Evolutionary conservation across 164 flowering plant genomes (phyloP).

Genomic region (Cinnamomum micranthum): DNA sequence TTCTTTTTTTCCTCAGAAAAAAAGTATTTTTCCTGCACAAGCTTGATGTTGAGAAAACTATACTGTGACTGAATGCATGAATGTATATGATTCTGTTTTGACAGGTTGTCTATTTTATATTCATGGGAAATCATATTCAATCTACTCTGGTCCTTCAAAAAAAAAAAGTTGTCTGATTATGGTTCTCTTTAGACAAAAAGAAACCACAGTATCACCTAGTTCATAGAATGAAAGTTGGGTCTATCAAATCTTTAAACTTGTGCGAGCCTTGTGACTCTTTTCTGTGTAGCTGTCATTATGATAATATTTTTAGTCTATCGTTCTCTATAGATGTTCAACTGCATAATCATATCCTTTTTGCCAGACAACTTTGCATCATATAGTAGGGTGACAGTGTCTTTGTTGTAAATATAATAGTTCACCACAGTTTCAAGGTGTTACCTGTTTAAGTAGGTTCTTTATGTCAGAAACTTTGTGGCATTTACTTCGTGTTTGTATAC

Average conservation of each 20-base stretch:
- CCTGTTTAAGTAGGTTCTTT: not conserved
- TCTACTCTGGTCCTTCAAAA: not conserved
- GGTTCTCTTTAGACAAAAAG: not conserved
- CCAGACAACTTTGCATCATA: not conserved
- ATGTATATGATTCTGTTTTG: too few relatives aligned
- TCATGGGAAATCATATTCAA: too few relatives aligned
- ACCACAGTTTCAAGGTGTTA: not conserved
- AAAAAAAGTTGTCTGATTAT: not conserved
- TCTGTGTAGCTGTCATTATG: not conserved
- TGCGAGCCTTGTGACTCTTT: not conserved
- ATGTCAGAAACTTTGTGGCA: not conserved
- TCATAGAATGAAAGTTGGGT: not conserved
- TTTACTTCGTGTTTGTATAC: not conserved
- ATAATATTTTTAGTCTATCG: too few relatives aligned
- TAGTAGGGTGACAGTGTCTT: not conserved
- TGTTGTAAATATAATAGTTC: not conserved
- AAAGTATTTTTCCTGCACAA: too few relatives aligned
- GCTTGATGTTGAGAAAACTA: too few relatives aligned
- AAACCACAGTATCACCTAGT: not conserved
- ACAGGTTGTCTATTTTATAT: too few relatives aligned
- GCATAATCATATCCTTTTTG: not conserved
- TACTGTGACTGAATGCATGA: too few relatives aligned
- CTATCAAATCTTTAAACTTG: not conserved
- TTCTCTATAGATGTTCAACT: too few relatives aligned
- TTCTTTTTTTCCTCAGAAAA: too few relatives aligned